These are phyloP conservation scores for Suillus discolor DNA, from an alignment of 768 basidiomycete genomes.

Conservation along the genomic window DNA sequence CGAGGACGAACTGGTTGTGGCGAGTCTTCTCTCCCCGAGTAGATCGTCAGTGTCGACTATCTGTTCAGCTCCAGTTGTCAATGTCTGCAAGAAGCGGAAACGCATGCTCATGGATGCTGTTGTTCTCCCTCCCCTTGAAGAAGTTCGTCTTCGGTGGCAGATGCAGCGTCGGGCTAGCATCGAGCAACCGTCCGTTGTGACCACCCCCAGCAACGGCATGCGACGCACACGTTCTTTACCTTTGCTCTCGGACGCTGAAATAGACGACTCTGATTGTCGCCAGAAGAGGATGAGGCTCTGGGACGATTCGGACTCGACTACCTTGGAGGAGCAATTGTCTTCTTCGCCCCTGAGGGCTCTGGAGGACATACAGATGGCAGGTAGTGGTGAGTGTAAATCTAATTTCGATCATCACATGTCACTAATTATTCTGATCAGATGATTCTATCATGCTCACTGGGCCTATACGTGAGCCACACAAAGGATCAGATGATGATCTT, in stretches of 20 bases:
- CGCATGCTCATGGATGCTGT: slow-evolving; percentile 55
- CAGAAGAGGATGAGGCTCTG: slow-evolving; percentile 30
- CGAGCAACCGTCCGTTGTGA: slow-evolving; percentile 8
- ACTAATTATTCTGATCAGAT: slow-evolving; percentile 32
- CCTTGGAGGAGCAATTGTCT: background rate
- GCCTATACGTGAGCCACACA: slow-evolving; percentile 11
- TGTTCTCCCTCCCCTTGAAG: slow-evolving; percentile 43
- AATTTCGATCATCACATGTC: slow-evolving; percentile 2
- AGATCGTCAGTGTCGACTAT: background rate
- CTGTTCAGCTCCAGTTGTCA: background rate
- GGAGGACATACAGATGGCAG: slow-evolving; percentile 35
- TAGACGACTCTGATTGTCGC: slow-evolving; percentile 15
- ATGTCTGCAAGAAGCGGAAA: slow-evolving; percentile 47
- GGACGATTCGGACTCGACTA: slow-evolving; percentile 18
- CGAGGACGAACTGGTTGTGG: slow-evolving; percentile 34
- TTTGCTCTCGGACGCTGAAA: slow-evolving; percentile 17
- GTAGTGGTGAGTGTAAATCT: slow-evolving; percentile 30
- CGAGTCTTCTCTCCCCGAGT: slow-evolving; percentile 25
- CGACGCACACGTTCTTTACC: slow-evolving; percentile 31
- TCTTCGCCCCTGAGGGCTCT: slow-evolving; percentile 21
- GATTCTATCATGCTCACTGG: slow-evolving; percentile 47
- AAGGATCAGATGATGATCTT: slow-evolving; percentile 66
- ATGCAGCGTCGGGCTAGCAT: slow-evolving; percentile 25
- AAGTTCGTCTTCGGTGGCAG: slow-evolving; percentile 24
- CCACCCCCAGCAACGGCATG: slow-evolving; percentile 17